Base-by-base conservation (phyloP, 768 basidiomycete species). In the Leccinum arenicola region DNA sequence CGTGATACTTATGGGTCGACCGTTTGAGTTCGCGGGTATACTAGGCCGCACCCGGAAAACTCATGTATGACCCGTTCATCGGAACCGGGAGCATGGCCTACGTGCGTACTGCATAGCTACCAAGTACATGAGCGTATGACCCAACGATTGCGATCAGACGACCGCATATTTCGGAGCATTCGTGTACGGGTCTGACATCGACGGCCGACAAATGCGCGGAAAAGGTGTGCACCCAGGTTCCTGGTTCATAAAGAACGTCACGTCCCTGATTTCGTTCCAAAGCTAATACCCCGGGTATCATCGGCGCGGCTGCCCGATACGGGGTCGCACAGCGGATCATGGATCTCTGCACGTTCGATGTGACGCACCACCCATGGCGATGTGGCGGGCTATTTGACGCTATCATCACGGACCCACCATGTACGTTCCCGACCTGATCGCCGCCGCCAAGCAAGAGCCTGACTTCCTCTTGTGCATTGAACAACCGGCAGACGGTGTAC, bases 171-270 rank as follows among this genome's bases (percentile, higher is more conserved):
- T 95, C 64, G 97, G 97, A 2, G 88, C 95, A 1, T 73, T 85
- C 27, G 84, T 95, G 1, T 86, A 91, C 56, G 97, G 96, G 17
- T 95, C 93, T 17, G 97, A 98, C 71, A 98, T 99, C 52, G 96
- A 98, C 68, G 97, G 97, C 0, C 82, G 97, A 45, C 96, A 98
- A 70, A 95, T 98, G 89, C 80, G 94, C 60, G 97, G 97, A 17
- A 96, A 93, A 82, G 83, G 94, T 89, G 19, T 63, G 55, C 3
- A 27, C 36, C 27, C 54, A n/a, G 2, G 7, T 17, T 27, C 11
- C 23, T 53, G 6, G 23, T 51, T 36, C 50, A 23, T 19, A 9
- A 10, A 6, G 4, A 19, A 35, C 40, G 17, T 11, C 7, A 17
- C n/a, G 4, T 52, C 35, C 49, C 55, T 56, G 45, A 51, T 27